Conservation (phyloP, 345 rosid genomes). For the Populus euphratica region DNA sequence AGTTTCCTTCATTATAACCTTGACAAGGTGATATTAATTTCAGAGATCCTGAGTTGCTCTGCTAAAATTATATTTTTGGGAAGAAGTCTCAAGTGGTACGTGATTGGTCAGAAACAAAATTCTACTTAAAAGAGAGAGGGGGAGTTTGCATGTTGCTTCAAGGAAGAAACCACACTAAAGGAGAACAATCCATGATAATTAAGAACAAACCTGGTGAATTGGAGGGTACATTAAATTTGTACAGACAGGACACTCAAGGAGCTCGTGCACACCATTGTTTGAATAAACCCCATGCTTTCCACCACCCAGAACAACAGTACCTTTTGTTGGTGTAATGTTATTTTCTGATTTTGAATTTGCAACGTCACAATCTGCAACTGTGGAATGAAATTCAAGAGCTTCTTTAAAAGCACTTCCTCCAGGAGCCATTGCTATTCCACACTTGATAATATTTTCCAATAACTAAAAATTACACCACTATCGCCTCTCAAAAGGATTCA, state of each 20-base stretch:
- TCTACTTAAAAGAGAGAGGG: background rate
- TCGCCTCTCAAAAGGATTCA: conserved; percentile 11
- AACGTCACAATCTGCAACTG: conserved; percentile 20
- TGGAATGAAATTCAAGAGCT: conserved; percentile 31
- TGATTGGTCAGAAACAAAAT: background rate
- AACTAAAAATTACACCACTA: background rate
- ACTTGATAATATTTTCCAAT: conserved; percentile 2
- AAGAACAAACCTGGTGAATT: conserved; percentile 28
- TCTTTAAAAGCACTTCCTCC: conserved; percentile 45
- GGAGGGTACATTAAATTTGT: conserved; percentile 36
- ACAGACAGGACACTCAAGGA: conserved; percentile 34
- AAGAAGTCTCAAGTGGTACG: background rate
- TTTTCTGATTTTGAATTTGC: conserved; percentile 24
- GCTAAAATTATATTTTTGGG: background rate
- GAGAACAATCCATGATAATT: background rate
- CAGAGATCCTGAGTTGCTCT: background rate
- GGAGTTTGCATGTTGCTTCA: background rate
- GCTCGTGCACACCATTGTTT: conserved; percentile 36
- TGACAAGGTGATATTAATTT: background rate
- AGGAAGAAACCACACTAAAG: background rate
- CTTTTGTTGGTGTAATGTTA: conserved; percentile 19
- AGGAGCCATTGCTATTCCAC: conserved; percentile 42
- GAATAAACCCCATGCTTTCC: conserved; percentile 38
- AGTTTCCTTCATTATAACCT: background rate
- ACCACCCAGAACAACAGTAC: conserved; percentile 22